Evolutionary conservation across 768 basidiomycete species (phyloP).

Genomic region (Lentinula guzmanii): DNA sequence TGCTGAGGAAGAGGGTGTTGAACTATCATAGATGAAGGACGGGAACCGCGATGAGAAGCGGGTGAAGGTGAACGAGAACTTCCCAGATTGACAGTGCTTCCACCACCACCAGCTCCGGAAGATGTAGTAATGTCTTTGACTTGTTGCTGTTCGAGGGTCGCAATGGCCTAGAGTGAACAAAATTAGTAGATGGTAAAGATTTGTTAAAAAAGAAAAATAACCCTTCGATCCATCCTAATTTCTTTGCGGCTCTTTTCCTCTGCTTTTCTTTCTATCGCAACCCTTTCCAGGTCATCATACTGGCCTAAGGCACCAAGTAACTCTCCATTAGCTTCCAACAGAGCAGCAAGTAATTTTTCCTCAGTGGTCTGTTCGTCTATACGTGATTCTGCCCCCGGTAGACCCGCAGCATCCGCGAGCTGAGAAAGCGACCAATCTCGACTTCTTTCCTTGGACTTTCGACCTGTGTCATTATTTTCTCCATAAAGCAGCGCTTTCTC

Average conservation of each 20-base stretch:
- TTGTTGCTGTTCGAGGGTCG: background rate
- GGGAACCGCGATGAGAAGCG: background rate
- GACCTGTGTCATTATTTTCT: background rate
- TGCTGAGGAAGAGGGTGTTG: constrained; percentile 5
- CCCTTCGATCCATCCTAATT: constrained; percentile 57
- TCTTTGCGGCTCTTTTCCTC: constrained; percentile 71
- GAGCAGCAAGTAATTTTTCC: constrained; percentile 65
- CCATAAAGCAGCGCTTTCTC: constrained; percentile 6
- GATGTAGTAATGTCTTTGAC: background rate
- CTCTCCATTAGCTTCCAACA: constrained; percentile 71
- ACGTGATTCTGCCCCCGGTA: constrained; percentile 21
- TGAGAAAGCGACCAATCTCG: constrained; percentile 16
- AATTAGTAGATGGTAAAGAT: background rate
- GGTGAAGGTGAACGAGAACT: constrained; percentile 12
- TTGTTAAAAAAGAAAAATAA: constrained; percentile 24
- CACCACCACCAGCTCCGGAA: background rate
- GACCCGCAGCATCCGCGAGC: constrained; percentile 6
- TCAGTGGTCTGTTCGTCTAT: constrained; percentile 53
- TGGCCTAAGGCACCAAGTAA: constrained; percentile 63
- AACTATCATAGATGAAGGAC: background rate
- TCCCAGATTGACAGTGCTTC: background rate
- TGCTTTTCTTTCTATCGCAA: constrained; percentile 57
- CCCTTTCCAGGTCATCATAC: constrained; percentile 71
- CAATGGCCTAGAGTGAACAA: background rate
- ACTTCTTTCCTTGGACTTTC: constrained; percentile 7